Evolutionary conservation across 176 grass and related monocot genomes (phyloP).

Genomic region (maize (Zea mays)): DNA sequence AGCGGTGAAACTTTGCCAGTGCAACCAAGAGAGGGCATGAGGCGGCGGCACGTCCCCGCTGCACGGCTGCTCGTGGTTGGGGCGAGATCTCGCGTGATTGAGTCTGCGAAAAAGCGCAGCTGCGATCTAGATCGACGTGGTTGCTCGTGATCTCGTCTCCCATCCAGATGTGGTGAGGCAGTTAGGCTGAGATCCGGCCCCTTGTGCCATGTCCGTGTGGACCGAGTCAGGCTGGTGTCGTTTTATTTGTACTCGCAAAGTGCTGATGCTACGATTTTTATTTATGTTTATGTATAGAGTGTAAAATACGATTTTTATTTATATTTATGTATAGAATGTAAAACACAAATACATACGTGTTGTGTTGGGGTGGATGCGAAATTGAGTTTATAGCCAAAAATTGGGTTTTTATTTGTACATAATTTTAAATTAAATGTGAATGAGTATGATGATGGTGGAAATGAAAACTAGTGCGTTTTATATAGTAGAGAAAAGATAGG

Average conservation of each 20-base stretch:
- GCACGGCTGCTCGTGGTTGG: background rate
- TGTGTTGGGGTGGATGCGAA: no score
- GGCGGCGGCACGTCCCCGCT: slow-evolving; percentile 28
- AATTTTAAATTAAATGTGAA: no score
- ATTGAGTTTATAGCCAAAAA: no score
- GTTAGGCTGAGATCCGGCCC: slow-evolving; percentile 15
- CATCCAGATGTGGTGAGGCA: slow-evolving; percentile 17
- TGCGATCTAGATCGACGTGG: slow-evolving; percentile 26
- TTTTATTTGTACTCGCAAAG: background rate
- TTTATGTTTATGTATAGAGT: no score
- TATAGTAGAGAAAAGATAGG: no score
- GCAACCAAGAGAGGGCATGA: background rate
- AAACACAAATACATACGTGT: no score
- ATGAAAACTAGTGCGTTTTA: no score
- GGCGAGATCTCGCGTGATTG: slow-evolving; percentile 12
- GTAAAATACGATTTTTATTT: no score
- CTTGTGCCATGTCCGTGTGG: background rate
- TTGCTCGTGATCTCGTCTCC: slow-evolving; percentile 1
- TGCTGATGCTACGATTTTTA: no score
- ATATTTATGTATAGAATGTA: no score
- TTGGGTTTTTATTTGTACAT: no score
- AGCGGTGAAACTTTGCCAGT: background rate
- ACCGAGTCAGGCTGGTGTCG: background rate
- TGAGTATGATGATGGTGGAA: no score
- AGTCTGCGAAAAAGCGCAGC: background rate